Conservation (phyloP, 2,329 filamentous ascomycete genomes). For the Fusarium compactum region DNA sequence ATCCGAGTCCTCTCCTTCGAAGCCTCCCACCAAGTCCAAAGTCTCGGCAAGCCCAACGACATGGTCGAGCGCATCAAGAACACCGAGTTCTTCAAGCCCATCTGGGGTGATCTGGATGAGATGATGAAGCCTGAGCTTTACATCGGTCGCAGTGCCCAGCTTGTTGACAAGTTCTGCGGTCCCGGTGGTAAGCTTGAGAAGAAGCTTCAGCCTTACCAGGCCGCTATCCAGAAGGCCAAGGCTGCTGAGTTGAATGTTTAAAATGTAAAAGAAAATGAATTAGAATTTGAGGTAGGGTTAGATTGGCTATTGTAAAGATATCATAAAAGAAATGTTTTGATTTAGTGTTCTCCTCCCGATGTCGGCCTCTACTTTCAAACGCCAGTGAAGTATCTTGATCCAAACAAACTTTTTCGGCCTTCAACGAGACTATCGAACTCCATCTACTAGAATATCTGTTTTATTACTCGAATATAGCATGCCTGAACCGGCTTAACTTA, state of each 20-base stretch:
- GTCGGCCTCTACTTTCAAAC: no score
- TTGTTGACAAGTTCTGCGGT: constrained; percentile 33
- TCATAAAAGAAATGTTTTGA: background rate
- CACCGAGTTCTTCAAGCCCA: constrained; percentile 39
- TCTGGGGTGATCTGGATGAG: constrained; percentile 35
- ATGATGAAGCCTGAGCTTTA: constrained; percentile 35
- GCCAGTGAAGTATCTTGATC: no score
- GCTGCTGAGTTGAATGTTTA: constrained; percentile 30
- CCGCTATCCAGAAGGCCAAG: constrained; percentile 21
- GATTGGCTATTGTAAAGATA: background rate
- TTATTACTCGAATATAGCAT: no score
- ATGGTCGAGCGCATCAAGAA: constrained; percentile 35
- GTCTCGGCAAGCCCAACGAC: constrained; percentile 41
- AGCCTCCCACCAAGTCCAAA: constrained; percentile 30
- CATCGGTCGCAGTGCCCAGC: constrained; percentile 27
- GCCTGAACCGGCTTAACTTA: no score
- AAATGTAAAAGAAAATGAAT: background rate
- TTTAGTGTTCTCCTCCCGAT: background rate
- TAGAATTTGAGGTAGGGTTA: background rate
- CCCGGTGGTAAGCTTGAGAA: constrained; percentile 24
- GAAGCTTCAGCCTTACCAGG: constrained; percentile 31
- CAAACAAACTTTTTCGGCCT: no score
- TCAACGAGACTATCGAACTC: no score
- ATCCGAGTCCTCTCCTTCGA: constrained; percentile 35
- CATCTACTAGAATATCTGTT: no score